Evolutionary conservation across 2,329 filamentous ascomycete genomes (phyloP).

Genomic region (Aureobasidium sp.): DNA sequence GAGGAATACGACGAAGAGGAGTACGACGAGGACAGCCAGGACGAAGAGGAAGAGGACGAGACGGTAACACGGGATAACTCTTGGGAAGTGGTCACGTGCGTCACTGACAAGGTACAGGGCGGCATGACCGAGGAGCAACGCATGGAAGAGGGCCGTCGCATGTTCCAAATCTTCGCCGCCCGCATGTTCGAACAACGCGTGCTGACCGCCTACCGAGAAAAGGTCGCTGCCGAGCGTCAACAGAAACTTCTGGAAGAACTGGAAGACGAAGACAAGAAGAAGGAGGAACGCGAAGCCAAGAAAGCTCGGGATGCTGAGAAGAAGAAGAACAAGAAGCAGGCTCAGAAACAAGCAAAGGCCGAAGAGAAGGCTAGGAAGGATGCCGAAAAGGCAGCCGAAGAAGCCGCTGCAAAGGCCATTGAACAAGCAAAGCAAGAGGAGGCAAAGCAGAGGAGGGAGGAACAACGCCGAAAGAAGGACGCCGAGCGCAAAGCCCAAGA

Average conservation of each 20-base stretch:
- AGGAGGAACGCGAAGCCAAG: conserved; percentile 78
- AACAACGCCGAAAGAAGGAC: conserved; percentile 86
- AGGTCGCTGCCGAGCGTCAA: conserved; percentile 88
- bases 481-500: conserved; percentile 85
- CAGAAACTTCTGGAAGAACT: conserved; percentile 85
- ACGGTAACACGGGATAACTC: conserved; percentile 41
- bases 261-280: conserved; percentile 71
- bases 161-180: conserved; percentile 99
- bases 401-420: conserved; percentile 65
- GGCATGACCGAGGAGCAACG: conserved; percentile 96
- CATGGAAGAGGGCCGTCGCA: conserved; percentile 95
- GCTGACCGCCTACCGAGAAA: conserved; percentile 93
- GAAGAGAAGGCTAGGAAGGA: conserved; percentile 85
- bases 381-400: conserved; percentile 81
- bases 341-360: conserved; percentile 82
- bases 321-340: conserved; percentile 85
- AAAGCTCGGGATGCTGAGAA: conserved; percentile 91
- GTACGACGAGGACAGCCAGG: conserved; percentile 54
- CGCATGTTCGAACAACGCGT: conserved; percentile 99
- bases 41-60: conserved; percentile 58
- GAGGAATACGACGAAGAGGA: conserved; percentile 62
- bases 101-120: conserved; percentile 41
- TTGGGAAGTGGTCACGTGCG: conserved; percentile 14
- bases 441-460: conserved; percentile 73
- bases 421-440: conserved; percentile 78